Percentiles rank a stretch among this genome's conserved stretches.
Evolutionary conservation across 805 yeast genomes (phyloP).

Genomic region (Wickerhamiella cacticola): DNA sequence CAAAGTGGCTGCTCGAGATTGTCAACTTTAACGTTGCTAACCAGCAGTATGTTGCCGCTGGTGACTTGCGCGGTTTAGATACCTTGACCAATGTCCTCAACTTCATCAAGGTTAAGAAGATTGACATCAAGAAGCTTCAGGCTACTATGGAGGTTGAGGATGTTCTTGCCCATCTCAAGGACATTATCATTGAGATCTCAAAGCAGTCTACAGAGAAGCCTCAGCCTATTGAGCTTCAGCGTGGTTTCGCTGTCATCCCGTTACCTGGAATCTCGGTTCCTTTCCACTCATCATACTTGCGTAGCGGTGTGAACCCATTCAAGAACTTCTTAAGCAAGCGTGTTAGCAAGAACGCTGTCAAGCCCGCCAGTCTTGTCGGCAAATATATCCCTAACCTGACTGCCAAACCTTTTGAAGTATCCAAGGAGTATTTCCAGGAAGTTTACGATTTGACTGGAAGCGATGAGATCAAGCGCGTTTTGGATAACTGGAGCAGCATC

Average conservation of each 20-base stretch:
- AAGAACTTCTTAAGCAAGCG: slow-evolving; percentile 94
- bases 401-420: slow-evolving; percentile 90
- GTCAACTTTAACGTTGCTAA: slow-evolving; percentile 97
- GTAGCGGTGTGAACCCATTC: slow-evolving; percentile 98
- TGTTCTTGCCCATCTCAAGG: slow-evolving; percentile 76
- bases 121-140: slow-evolving; percentile 80
- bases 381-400: slow-evolving; percentile 98
- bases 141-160: slow-evolving; percentile 73
- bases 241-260: slow-evolving; percentile 98
- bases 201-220: slow-evolving; percentile 74
- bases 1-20: slow-evolving; percentile 92
- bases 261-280: slow-evolving; percentile 99
- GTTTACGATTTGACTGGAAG: slow-evolving; percentile 87
- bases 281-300: slow-evolving; percentile 97
- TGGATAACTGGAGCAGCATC: slow-evolving; percentile 92
- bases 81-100: slow-evolving; percentile 86
- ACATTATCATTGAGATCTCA: slow-evolving; percentile 77
- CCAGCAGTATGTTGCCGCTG: slow-evolving; percentile 97
- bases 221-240: slow-evolving; percentile 92
- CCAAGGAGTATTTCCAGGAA: slow-evolving; percentile 94
- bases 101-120: slow-evolving; percentile 85
- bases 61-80: slow-evolving; percentile 93
- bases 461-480: slow-evolving; percentile 75
- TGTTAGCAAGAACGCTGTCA: slow-evolving; percentile 87
- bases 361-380: slow-evolving; percentile 83